Evolutionary conservation across 2,329 filamentous ascomycete species (phyloP).

Genomic region (Chaetomiaceae sp.): DNA sequence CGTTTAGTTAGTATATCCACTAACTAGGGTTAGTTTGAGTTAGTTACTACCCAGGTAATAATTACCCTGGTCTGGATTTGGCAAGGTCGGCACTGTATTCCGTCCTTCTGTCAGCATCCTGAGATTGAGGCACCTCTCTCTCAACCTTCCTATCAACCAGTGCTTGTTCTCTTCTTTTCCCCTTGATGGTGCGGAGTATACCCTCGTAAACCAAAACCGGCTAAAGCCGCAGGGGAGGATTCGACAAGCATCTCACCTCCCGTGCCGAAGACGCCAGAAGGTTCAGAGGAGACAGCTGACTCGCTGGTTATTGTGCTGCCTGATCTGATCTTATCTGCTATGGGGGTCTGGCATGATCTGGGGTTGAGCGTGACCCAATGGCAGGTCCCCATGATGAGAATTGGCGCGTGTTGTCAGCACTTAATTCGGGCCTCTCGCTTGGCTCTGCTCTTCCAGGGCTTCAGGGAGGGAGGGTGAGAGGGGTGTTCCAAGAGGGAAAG

Average conservation of each 20-base stretch:
- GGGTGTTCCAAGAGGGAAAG: neutral
- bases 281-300: neutral
- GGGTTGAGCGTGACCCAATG: neutral
- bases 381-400: neutral
- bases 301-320: constrained; percentile 8
- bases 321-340: constrained; percentile 10
- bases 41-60: too few relatives aligned
- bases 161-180: too few relatives aligned
- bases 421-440: neutral
- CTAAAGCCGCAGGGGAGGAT: neutral
- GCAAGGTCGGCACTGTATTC: too few relatives aligned
- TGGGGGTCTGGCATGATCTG: neutral
- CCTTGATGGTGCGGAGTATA: neutral
- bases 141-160: too few relatives aligned
- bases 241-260: neutral
- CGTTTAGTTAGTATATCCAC: too few relatives aligned
- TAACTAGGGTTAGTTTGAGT: too few relatives aligned
- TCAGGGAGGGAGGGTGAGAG: neutral
- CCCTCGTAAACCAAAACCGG: neutral
- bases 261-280: neutral
- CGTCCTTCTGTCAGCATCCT: too few relatives aligned
- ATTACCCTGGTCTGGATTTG: too few relatives aligned
- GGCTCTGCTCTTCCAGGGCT: neutral
- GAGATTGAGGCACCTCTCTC: too few relatives aligned
- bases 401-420: constrained; percentile 1